These are phyloP conservation scores for Akanthomyces muscarius DNA, from an alignment of 2,329 filamentous ascomycete species.

Conservation along the genomic window DNA sequence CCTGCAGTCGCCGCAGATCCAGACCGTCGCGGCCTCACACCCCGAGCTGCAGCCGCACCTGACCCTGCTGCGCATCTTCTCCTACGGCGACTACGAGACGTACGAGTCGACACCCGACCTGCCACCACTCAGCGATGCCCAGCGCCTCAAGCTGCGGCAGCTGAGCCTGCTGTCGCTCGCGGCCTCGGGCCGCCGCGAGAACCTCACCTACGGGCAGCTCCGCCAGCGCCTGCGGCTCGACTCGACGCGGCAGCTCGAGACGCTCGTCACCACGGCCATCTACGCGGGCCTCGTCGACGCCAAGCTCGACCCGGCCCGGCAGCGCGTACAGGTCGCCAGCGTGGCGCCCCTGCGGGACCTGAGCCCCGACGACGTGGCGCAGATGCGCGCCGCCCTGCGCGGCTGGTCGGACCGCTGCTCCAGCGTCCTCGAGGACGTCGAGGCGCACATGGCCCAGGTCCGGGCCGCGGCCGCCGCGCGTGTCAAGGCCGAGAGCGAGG, in stretches of 20 bases:
- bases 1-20: slow-evolving; percentile 75
- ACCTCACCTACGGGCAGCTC: slow-evolving; percentile 71
- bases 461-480: slow-evolving; percentile 56
- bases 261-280: slow-evolving; percentile 79
- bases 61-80: slow-evolving; percentile 79
- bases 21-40: slow-evolving; percentile 55
- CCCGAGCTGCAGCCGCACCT: slow-evolving; percentile 59
- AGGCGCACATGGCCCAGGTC: slow-evolving; percentile 67
- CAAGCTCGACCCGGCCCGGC: slow-evolving; percentile 75
- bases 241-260: slow-evolving; percentile 69
- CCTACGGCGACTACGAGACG: slow-evolving; percentile 81
- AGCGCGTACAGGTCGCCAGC: slow-evolving; percentile 71
- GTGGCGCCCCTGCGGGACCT: slow-evolving; percentile 86
- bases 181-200: slow-evolving; percentile 29
- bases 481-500: slow-evolving; percentile 45
- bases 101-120: slow-evolving; percentile 55
- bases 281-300: slow-evolving; percentile 80
- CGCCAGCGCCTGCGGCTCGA: slow-evolving; percentile 63
- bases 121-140: slow-evolving; percentile 66
- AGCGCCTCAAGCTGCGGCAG: slow-evolving; percentile 82
- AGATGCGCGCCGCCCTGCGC: slow-evolving; percentile 61
- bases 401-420: slow-evolving; percentile 79
- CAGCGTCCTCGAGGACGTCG: slow-evolving; percentile 67
- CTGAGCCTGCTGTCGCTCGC: slow-evolving; percentile 83
- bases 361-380: slow-evolving; percentile 63